Base-by-base conservation (phyloP, 2,329 filamentous ascomycete genomes). In the Keithomyces neogunnii region DNA sequence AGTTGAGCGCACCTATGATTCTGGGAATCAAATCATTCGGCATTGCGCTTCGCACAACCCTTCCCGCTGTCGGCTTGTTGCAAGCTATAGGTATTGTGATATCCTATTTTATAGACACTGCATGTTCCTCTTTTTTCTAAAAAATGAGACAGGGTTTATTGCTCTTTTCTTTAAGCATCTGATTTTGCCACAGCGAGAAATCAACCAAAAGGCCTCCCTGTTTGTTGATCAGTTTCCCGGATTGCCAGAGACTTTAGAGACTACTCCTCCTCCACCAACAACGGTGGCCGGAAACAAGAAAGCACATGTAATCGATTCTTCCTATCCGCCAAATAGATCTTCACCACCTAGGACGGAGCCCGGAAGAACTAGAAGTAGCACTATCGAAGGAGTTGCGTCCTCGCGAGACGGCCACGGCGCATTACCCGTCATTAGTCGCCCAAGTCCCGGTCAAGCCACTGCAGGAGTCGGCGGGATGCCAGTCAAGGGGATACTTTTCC, bases 1-100 rank as follows among this genome's bases (percentile, higher is more conserved):
- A 81, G 76, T 69, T 71, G 53, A 82, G 79, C 57, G 68, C 74
- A 6, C 68, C 73, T 7, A 68, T 81, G 63, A 66, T 77, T 47
- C 61, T 82, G 6, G 79, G 78, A 35, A 66, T 75, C 43, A 57
- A 56, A 19, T 65, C 64, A 4, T 67, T 74, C 11, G 63, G 68
- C 13, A 60, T 80, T 13, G 65, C 72, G 28, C 61, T 71, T 42
- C 69, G 73, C 55, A 80, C 75, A 3, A 69, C 75, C 5, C 60
- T 81, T 29, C 78, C 80, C 33, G 73, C 76, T 3, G 62, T 68
- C 32, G 78, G 78, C 3, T 66, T 81, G 19, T 62, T 72, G 31
- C 60, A 78, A 11, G 56, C 80, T 38, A 69, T 80, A 54, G 68
- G 76, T 80, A 69, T 57, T n/a, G 48, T 45, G 38, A 32, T 56